Conservation (phyloP, 2,329 filamentous ascomycete genomes). For the Didymella sp. region DNA sequence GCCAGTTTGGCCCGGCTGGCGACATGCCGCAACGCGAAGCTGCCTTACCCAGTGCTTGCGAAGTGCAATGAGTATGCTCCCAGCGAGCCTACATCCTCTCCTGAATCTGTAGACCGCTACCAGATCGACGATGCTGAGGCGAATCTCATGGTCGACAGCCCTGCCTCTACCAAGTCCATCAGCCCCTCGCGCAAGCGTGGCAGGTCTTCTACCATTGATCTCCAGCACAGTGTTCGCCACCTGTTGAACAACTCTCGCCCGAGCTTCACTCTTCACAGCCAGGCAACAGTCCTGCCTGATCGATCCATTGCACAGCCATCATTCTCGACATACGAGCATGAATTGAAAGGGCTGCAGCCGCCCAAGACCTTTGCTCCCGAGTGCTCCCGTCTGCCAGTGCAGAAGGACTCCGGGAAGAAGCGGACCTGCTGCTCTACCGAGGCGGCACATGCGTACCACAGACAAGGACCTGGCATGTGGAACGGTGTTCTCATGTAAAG, state of each 20-base stretch:
- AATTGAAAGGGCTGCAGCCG: slow-evolving; percentile 49
- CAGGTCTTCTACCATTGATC: slow-evolving; percentile 64
- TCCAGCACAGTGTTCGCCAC: slow-evolving; percentile 72
- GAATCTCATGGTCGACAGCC: slow-evolving; percentile 39
- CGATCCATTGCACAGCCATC: slow-evolving; percentile 45
- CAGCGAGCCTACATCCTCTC: slow-evolving; percentile 49
- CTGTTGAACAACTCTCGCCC: slow-evolving; percentile 57
- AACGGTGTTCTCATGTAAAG: slow-evolving; percentile 61
- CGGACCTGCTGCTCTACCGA: slow-evolving; percentile 71
- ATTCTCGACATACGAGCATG: slow-evolving; percentile 33
- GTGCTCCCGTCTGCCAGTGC: slow-evolving; percentile 52
- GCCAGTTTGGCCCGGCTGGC: slow-evolving; percentile 59
- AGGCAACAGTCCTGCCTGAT: slow-evolving; percentile 46
- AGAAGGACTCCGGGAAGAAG: slow-evolving; percentile 63
- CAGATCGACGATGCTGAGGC: slow-evolving; percentile 57
- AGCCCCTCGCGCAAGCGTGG: slow-evolving; percentile 62
- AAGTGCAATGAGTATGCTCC: slow-evolving; percentile 49
- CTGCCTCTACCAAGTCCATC: slow-evolving; percentile 26
- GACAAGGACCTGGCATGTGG: slow-evolving; percentile 71
- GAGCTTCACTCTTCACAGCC: slow-evolving; percentile 49
- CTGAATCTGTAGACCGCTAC: slow-evolving; percentile 53
- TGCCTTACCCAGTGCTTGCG: slow-evolving; percentile 50
- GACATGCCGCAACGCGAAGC: slow-evolving; percentile 59
- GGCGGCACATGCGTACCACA: slow-evolving; percentile 59
- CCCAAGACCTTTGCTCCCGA: slow-evolving; percentile 51